These are phyloP conservation scores for Pseudevernia furfuracea DNA, from an alignment of 495 filamentous ascomycete genomes.

Conservation along the genomic window DNA sequence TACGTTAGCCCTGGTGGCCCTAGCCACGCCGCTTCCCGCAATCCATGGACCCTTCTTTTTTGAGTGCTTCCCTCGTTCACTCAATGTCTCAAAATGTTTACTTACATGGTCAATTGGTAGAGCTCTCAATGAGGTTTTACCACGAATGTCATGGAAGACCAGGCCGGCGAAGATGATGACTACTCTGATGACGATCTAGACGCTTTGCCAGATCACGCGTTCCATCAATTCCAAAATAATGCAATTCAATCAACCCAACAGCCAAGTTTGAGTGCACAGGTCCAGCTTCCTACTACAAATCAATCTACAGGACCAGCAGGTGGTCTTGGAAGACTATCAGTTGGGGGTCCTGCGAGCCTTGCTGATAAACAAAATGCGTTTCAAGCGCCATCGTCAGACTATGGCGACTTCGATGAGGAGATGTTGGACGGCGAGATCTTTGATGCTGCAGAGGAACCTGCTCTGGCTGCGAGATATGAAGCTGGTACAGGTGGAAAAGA, in stretches of 20 bases:
- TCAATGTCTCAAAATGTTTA: background rate
- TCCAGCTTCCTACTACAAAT: constrained; percentile 3
- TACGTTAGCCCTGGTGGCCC: background rate
- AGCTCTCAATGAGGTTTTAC: constrained; percentile 21
- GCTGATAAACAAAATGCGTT: constrained; percentile 1
- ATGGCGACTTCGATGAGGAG: constrained; percentile 49
- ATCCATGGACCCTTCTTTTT: background rate
- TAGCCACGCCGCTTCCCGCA: constrained; percentile 1
- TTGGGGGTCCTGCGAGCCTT: background rate
- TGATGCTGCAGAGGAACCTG: constrained; percentile 34
- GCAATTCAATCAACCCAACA: constrained; percentile 47
- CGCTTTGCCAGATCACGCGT: constrained; percentile 44
- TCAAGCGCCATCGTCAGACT: constrained; percentile 33
- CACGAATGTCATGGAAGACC: constrained; percentile 47
- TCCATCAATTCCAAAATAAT: constrained; percentile 48
- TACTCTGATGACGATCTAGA: constrained; percentile 60
- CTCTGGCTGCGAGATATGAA: constrained; percentile 29
- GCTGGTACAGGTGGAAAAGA: constrained; percentile 26
- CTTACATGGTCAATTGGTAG: background rate
- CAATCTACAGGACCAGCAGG: constrained; percentile 5
- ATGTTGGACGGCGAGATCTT: constrained; percentile 48
- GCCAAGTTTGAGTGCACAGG: constrained; percentile 8
- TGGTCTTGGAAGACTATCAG: constrained; percentile 14
- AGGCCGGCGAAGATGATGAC: constrained; percentile 51
- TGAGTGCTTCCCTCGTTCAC: too few species aligned